phyloP scores from a whole-genome alignment of 768 basidiomycete species.

The Fomitopsis serialis region DNA sequence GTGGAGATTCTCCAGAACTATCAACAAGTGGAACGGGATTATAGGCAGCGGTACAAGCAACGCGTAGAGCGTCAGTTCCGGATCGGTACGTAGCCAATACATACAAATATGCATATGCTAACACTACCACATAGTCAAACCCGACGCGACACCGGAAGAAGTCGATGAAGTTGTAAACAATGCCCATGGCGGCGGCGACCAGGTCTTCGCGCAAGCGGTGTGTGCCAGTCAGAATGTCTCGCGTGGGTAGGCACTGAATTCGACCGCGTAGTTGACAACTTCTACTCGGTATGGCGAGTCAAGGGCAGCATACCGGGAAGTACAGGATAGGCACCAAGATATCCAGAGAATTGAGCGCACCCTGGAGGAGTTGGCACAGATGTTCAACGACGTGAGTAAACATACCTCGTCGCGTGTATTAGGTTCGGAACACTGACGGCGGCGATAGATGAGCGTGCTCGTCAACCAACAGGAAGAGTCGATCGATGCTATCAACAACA shows the following conservation, averaged over 20 bases:
- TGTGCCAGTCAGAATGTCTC: constrained; percentile 10
- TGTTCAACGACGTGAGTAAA: constrained; percentile 77
- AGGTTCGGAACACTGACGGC: constrained; percentile 1
- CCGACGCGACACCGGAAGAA: constrained; percentile 88
- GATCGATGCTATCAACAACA: constrained; percentile 56
- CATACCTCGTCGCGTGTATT: neutral
- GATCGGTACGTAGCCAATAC: constrained; percentile 51
- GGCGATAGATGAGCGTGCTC: constrained; percentile 64
- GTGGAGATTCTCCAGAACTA: constrained; percentile 83
- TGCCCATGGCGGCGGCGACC: constrained; percentile 57
- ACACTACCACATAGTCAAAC: constrained; percentile 58
- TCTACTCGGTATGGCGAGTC: constrained; percentile 85
- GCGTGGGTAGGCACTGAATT: neutral
- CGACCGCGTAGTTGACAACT: constrained; percentile 49
- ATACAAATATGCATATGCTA: neutral
- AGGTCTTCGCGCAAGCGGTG: constrained; percentile 90
- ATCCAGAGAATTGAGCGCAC: constrained; percentile 83
- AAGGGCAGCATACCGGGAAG: constrained; percentile 77
- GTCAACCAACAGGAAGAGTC: constrained; percentile 79
- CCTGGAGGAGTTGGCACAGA: constrained; percentile 79
- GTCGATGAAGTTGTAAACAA: constrained; percentile 83
- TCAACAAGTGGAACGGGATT: constrained; percentile 76
- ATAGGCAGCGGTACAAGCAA: constrained; percentile 73
- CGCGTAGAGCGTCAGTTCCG: constrained; percentile 83
- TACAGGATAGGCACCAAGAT: constrained; percentile 84